Conservation (phyloP, 352 stramenopile genomes). For the Phytophthora cactorum region DNA sequence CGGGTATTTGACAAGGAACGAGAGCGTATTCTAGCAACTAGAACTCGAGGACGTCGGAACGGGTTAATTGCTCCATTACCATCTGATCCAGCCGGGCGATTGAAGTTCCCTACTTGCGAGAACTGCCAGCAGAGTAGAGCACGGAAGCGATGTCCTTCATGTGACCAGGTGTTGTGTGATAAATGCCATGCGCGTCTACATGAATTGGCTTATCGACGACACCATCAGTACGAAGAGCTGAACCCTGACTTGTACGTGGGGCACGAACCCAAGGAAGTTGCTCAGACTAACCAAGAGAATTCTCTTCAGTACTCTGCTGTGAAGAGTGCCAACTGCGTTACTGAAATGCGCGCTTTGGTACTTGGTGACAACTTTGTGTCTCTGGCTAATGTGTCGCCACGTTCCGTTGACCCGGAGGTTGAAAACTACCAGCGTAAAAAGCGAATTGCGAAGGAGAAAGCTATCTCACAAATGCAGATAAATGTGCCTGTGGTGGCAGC, state of each 20-base stretch:
- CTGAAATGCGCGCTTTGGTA: constrained; percentile 39
- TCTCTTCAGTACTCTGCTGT: constrained; percentile 32
- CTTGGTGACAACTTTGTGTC: constrained; percentile 3
- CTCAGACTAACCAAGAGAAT: constrained; percentile 34
- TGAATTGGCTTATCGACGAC: constrained; percentile 51
- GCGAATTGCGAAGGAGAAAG: constrained; percentile 51
- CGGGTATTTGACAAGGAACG: constrained; percentile 53
- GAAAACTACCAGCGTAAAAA: constrained; percentile 57
- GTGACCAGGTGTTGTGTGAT: constrained; percentile 68
- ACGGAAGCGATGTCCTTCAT: constrained; percentile 55
- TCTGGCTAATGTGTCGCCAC: no score
- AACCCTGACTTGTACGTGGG: constrained; percentile 38
- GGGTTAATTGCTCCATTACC: constrained; percentile 65
- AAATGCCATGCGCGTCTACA: constrained; percentile 67
- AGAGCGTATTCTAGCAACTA: constrained; percentile 40
- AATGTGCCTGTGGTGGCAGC: constrained; percentile 55
- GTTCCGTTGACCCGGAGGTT: constrained; percentile 43
- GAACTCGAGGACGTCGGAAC: constrained; percentile 51
- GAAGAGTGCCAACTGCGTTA: constrained; percentile 36
- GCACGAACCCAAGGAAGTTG: constrained; percentile 22
- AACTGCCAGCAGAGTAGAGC: constrained; percentile 57
- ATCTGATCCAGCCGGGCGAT: constrained; percentile 30
- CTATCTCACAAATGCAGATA: constrained; percentile 61
- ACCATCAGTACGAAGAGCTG: constrained; percentile 61
- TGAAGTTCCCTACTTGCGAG: constrained; percentile 56